Percentiles rank a stretch among this genome's conserved stretches.
These are phyloP conservation scores for Stentor roeselii DNA, from an alignment of 73 alveolate species.

Conservation along the genomic window DNA sequence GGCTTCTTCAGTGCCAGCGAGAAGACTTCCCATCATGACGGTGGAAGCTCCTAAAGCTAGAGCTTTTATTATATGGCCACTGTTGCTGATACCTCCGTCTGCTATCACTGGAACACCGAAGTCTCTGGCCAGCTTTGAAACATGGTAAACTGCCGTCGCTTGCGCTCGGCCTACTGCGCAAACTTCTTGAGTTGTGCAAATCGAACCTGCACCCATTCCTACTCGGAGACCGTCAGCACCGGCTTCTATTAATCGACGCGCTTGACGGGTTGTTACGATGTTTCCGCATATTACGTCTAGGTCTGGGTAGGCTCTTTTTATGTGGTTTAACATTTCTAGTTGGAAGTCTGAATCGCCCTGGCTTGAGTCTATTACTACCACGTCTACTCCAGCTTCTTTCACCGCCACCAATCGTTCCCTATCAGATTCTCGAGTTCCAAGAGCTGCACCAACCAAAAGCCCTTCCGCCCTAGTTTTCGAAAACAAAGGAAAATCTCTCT, in stretches of 20 bases:
- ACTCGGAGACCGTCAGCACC: slow-evolving; percentile 52
- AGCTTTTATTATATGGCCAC: slow-evolving; percentile 51
- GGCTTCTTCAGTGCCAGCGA: slow-evolving; percentile 57
- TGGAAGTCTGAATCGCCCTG: slow-evolving; percentile 58
- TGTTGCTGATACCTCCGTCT: slow-evolving; percentile 49
- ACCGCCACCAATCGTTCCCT: slow-evolving; percentile 35
- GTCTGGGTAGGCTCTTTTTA: slow-evolving; percentile 35
- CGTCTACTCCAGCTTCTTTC: slow-evolving; percentile 43
- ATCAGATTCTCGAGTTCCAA: slow-evolving; percentile 48
- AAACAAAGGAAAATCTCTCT: slow-evolving; percentile 36
- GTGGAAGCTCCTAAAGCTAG: slow-evolving; percentile 46
- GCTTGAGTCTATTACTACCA: slow-evolving; percentile 47
- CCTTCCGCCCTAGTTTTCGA: slow-evolving; percentile 18
- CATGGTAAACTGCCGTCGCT: slow-evolving; percentile 58
- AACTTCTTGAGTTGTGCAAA: slow-evolving; percentile 56
- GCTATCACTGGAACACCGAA: slow-evolving; percentile 51
- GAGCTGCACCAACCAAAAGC: slow-evolving; percentile 44
- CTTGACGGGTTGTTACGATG: slow-evolving; percentile 48
- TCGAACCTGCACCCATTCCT: slow-evolving; percentile 64
- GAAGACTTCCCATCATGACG: slow-evolving; percentile 46
- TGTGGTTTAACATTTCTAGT: slow-evolving; percentile 40
- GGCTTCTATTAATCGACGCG: slow-evolving; percentile 45
- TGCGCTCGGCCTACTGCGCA: slow-evolving; percentile 60
- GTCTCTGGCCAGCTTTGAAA: slow-evolving; percentile 23
- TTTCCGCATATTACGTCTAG: slow-evolving; percentile 48